Percentiles rank a stretch among this genome's conserved stretches.
Conservation (phyloP, 805 yeast species). For the Candida pseudoglaebosa region DNA sequence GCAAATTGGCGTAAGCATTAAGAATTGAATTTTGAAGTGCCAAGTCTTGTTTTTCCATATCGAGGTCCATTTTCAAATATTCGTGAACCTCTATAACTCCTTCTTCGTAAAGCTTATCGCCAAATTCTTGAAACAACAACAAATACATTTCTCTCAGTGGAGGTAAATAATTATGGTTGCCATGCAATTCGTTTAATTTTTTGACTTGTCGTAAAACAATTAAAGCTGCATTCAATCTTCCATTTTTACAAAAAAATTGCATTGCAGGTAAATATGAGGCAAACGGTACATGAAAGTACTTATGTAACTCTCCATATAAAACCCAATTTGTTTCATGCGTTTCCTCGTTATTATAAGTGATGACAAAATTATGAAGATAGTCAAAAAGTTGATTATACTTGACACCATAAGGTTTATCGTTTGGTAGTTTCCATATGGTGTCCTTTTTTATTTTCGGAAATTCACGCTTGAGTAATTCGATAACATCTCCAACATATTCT, state of each 20-base stretch:
- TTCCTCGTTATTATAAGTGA: constrained; percentile 24
- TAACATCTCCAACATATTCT: constrained; percentile 38
- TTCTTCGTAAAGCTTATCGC: constrained; percentile 53
- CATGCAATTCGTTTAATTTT: constrained; percentile 50
- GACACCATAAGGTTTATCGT: constrained; percentile 17
- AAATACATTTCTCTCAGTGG: constrained; percentile 51
- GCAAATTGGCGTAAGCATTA: constrained; percentile 58
- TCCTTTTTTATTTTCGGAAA: constrained; percentile 33
- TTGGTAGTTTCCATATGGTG: constrained; percentile 23
- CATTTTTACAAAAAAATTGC: constrained; percentile 49
- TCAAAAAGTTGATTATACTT: constrained; percentile 27
- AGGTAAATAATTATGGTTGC: constrained; percentile 23
- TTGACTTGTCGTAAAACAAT: constrained; percentile 59
- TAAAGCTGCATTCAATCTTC: constrained; percentile 59
- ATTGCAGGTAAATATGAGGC: constrained; percentile 58
- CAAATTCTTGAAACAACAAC: constrained; percentile 58
- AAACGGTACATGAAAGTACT: constrained; percentile 53
- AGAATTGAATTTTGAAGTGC: constrained; percentile 57
- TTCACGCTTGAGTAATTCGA: constrained; percentile 39
- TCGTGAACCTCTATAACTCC: constrained; percentile 66
- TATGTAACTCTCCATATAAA: constrained; percentile 53
- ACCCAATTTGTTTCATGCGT: constrained; percentile 51
- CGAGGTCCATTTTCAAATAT: constrained; percentile 56
- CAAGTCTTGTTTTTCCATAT: constrained; percentile 49
- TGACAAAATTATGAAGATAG: constrained; percentile 26